phyloP scores from a whole-genome alignment of 164 flowering plant species.

The Amborella trichopoda region DNA sequence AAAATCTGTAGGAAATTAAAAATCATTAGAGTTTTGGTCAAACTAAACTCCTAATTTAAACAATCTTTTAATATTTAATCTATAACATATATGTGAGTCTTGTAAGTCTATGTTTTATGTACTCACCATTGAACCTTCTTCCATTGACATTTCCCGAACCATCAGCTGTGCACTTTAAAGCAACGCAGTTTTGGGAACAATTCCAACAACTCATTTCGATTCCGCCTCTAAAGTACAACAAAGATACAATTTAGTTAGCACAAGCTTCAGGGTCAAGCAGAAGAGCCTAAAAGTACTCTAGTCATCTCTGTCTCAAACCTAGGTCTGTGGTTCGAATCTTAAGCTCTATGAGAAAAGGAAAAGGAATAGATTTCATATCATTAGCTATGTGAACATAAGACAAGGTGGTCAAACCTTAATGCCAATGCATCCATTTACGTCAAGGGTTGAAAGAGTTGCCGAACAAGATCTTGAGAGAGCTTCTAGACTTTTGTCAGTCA shows the following conservation, averaged over 20 bases:
- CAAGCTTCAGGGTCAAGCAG: background rate
- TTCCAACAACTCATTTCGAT: conserved; percentile 54
- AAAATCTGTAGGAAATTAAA: too few species aligned
- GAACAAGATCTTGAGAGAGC: conserved; percentile 57
- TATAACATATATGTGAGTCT: too few species aligned
- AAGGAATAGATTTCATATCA: background rate
- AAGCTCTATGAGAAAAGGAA: background rate
- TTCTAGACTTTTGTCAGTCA: conserved; percentile 77
- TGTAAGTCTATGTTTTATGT: too few species aligned
- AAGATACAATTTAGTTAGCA: background rate
- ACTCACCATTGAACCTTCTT: too few species aligned
- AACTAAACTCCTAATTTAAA: too few species aligned
- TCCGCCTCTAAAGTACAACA: conserved; percentile 38
- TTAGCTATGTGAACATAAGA: background rate
- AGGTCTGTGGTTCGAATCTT: background rate
- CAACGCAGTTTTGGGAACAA: conserved; percentile 57
- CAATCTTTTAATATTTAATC: too few species aligned
- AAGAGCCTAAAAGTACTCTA: background rate
- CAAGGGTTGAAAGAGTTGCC: conserved; percentile 62
- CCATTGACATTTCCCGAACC: too few species aligned
- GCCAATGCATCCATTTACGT: conserved; percentile 89
- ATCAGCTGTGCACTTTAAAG: conserved; percentile 89
- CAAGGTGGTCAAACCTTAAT: conserved; percentile 82
- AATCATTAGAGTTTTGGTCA: too few species aligned
- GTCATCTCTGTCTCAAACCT: background rate